These are phyloP conservation scores for carrot (Daucus carota) DNA, from an alignment of 129 eudicot genomes.

Conservation along the genomic window DH1_v3.0 NC_030385.2:12695001-12695500, in stretches of 20 bases:
- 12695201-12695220: slow-evolving; percentile 12
- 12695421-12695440: not conserved
- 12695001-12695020: slow-evolving; percentile 58
- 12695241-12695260: not conserved
- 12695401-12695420: not conserved
- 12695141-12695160: slow-evolving; percentile 33
- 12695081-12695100: slow-evolving; percentile 51
- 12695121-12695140: slow-evolving; percentile 48
- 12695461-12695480: not conserved
- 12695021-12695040: slow-evolving; percentile 67
- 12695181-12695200: slow-evolving; percentile 40
- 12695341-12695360: not conserved
- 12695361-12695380: not conserved
- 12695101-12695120: slow-evolving; percentile 31
- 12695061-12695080: slow-evolving; percentile 52
- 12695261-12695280: not conserved
- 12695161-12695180: slow-evolving; percentile 41
- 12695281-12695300: not conserved
- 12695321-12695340: not conserved
- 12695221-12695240: not conserved
- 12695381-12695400: not conserved
- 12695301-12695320: not conserved
- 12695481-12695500: not conserved
- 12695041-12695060: slow-evolving; percentile 45
- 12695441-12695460: not conserved